phyloP scores from a whole-genome alignment of 495 filamentous ascomycete species.

The Aspergillus panamensis region DNA sequence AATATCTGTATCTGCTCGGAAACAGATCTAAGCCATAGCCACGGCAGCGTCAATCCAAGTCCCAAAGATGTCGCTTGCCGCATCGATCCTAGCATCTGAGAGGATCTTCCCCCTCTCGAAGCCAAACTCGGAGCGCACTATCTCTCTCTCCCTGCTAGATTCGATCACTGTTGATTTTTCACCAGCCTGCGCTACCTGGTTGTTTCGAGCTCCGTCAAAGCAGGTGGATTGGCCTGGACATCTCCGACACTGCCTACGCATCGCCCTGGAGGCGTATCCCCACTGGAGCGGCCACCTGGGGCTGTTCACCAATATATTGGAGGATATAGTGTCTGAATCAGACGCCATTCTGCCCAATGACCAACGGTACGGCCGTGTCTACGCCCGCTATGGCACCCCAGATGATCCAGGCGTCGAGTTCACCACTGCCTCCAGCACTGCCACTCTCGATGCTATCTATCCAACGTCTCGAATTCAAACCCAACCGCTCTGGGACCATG shows the following conservation, averaged over 20 bases:
- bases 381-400: slow-evolving; percentile 29
- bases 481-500: slow-evolving; percentile 28
- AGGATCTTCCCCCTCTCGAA: slow-evolving; percentile 14
- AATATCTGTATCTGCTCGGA: too few relatives aligned
- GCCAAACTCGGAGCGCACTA: slow-evolving; percentile 4
- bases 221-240: slow-evolving; percentile 11
- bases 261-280: slow-evolving; percentile 31
- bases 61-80: background rate
- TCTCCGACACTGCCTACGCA: slow-evolving; percentile 25
- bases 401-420: slow-evolving; percentile 38
- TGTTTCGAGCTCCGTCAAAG: slow-evolving; percentile 21
- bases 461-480: slow-evolving; percentile 24
- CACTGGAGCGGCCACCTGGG: slow-evolving; percentile 32
- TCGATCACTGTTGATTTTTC: slow-evolving; percentile 28
- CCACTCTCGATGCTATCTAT: slow-evolving; percentile 28
- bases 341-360: slow-evolving; percentile 17
- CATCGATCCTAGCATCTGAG: slow-evolving; percentile 1
- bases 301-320: slow-evolving; percentile 15
- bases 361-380: slow-evolving; percentile 34
- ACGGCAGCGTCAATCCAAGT: background rate
- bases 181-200: slow-evolving; percentile 26
- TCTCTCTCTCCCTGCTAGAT: slow-evolving; percentile 30
- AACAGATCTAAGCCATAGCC: too few relatives aligned
- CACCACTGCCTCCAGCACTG: slow-evolving; percentile 22
- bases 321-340: background rate